Conservation (phyloP, 108 stramenopile genomes). For the Epithemia pelagica region DNA sequence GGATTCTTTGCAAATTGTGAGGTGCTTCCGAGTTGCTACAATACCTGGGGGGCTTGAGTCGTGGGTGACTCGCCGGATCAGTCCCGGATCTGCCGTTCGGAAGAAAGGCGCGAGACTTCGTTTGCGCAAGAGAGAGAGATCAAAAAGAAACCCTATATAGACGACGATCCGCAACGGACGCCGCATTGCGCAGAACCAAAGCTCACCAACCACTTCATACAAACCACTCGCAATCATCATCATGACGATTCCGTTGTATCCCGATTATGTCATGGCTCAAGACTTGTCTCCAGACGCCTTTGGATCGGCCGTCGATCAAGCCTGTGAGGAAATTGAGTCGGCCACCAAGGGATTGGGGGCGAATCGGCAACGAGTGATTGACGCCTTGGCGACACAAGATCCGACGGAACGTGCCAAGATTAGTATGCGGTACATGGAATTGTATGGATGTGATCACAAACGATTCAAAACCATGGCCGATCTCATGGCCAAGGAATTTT, state of each 20-base stretch:
- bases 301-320: slow-evolving; percentile 25
- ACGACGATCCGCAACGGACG: too few relatives aligned
- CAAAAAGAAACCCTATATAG: too few relatives aligned
- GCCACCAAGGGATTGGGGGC: slow-evolving; percentile 24
- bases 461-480: slow-evolving; percentile 32
- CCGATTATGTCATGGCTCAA: slow-evolving; percentile 15
- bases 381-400: slow-evolving; percentile 22
- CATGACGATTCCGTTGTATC: slow-evolving; percentile 36
- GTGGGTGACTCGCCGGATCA: too few relatives aligned
- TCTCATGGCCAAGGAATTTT: slow-evolving; percentile 34
- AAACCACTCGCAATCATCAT: too few relatives aligned
- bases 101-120: too few relatives aligned
- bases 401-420: slow-evolving; percentile 33
- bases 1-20: too few relatives aligned
- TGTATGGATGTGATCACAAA: slow-evolving; percentile 29
- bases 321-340: slow-evolving; percentile 7
- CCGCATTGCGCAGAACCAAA: too few relatives aligned
- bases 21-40: too few relatives aligned
- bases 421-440: slow-evolving; percentile 35
- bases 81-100: too few relatives aligned
- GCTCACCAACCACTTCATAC: too few relatives aligned
- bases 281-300: slow-evolving; percentile 39
- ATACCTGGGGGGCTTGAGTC: too few relatives aligned
- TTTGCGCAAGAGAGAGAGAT: too few relatives aligned
- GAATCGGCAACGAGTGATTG: slow-evolving; percentile 16